Evolutionary conservation across 2,329 filamentous ascomycete species (phyloP), one percentile per base, ranked within the genome.

Genomic region (Trichoderma harzianum): DNA sequence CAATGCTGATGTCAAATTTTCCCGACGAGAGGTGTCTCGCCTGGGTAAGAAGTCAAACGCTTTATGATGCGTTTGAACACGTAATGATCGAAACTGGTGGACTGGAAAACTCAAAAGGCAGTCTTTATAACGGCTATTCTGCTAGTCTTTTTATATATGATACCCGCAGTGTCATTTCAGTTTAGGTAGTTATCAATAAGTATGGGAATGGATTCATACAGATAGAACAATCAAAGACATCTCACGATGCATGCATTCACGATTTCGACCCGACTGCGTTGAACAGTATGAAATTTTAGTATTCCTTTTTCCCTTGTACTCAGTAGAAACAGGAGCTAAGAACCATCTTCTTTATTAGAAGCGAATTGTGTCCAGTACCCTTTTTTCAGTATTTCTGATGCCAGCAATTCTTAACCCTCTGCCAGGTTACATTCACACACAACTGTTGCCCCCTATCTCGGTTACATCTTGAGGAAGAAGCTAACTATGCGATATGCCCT

Each of bases 11-110:
- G 82, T 82, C 67, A 79, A 80, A 11, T 88, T 86, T 73, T 82
- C 85, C 57, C 85, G 89, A 53, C 87, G 87, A 73, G 87, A 88
- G 73, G 78, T 87, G 11, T 84, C 85, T 4, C 83, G 86, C 34
- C 76, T 81, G n/a, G 83, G 83, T 10, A 84, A 84, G 32, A 72
- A 69, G 67, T 32, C 53, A 7, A 67, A 43, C 16, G 43, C 32
- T 24, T 57, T 69, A 28, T 72, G 47, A 53, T 32, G 30, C 30
- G 30, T 28, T 55, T 2, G 21, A 8, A 28, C 10, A n/a, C 3
- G 30, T 24, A 16, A 21, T 6, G 6, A 16, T n/a, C 5, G 43
- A 14, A 21, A 11, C 21, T 8, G 21, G 34, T 55, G 51, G 24
- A 43, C 21, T 21, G 18, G 24, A 14, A 58, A 67, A 26, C 18